phyloP scores from a whole-genome alignment of 2,329 filamentous ascomycete species.

The Cladosporium sp. region DNA sequence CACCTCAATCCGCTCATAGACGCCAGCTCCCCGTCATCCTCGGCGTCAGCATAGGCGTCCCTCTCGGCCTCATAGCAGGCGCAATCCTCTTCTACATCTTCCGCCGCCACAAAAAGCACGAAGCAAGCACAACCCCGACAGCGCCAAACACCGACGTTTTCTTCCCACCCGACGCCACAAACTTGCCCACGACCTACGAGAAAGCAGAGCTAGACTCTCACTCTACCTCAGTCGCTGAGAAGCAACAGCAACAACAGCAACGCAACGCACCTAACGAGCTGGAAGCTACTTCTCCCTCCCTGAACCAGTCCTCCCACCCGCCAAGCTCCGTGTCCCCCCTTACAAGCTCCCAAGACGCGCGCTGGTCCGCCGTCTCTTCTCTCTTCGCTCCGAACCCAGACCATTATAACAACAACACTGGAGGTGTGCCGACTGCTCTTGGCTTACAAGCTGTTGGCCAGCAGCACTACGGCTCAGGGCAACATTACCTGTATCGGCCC shows the following conservation, averaged over 20 bases:
- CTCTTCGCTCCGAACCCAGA: background rate
- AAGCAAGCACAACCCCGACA: background rate
- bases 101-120: background rate
- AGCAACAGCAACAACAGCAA: background rate
- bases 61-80: background rate
- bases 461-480: background rate
- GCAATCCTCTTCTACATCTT: background rate
- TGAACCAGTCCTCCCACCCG: background rate
- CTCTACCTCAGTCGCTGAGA: background rate
- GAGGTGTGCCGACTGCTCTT: background rate
- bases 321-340: background rate
- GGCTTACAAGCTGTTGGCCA: background rate
- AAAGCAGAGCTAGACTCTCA: slow-evolving; percentile 1
- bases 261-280: background rate
- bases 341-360: background rate
- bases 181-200: background rate
- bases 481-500: background rate
- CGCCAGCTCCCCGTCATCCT: background rate
- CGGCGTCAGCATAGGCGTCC: background rate
- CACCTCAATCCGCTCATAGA: background rate
- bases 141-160: background rate
- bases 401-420: background rate
- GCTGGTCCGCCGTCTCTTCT: slow-evolving; percentile 1
- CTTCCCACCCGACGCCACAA: background rate
- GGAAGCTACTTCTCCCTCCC: background rate